Percentiles rank a stretch among this genome's conserved stretches.
phyloP scores from a whole-genome alignment of 2,329 filamentous ascomycete genomes.

The Aureobasidium vineae region DNA sequence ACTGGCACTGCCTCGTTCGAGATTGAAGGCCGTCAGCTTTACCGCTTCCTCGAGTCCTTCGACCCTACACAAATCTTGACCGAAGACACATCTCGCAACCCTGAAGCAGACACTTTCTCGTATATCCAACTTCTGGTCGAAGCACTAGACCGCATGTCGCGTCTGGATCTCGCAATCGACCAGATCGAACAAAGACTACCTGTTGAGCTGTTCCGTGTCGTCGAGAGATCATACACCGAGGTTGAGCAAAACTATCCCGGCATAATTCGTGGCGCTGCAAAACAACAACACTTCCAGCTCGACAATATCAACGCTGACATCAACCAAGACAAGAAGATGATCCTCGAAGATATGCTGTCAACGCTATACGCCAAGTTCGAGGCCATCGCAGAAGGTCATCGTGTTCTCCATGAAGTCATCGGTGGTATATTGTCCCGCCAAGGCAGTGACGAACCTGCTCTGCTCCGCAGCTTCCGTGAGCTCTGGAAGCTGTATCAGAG shows the following conservation, averaged over 20 bases:
- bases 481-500: slow-evolving; percentile 98
- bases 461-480: slow-evolving; percentile 90
- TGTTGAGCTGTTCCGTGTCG: slow-evolving; percentile 88
- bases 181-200: slow-evolving; percentile 89
- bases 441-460: slow-evolving; percentile 58
- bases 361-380: slow-evolving; percentile 96
- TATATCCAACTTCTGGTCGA: slow-evolving; percentile 89
- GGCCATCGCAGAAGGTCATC: slow-evolving; percentile 91
- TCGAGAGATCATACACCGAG: slow-evolving; percentile 92
- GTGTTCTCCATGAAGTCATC: slow-evolving; percentile 89
- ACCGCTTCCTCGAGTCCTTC: slow-evolving; percentile 57
- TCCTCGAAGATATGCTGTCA: slow-evolving; percentile 88
- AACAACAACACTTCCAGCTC: slow-evolving; percentile 53
- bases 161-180: slow-evolving; percentile 81
- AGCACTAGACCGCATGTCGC: slow-evolving; percentile 82
- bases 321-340: slow-evolving; percentile 65
- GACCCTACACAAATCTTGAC: slow-evolving; percentile 59
- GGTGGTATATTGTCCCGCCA: slow-evolving; percentile 82
- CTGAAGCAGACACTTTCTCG: slow-evolving; percentile 91
- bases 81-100: slow-evolving; percentile 90
- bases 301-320: slow-evolving; percentile 35
- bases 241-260: slow-evolving; percentile 91
- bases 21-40: slow-evolving; percentile 55
- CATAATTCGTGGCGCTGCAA: slow-evolving; percentile 56
- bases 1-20: slow-evolving; percentile 33